Conservation (phyloP, 306 rosid genomes). For the Cucurbita ficifolia region DNA sequence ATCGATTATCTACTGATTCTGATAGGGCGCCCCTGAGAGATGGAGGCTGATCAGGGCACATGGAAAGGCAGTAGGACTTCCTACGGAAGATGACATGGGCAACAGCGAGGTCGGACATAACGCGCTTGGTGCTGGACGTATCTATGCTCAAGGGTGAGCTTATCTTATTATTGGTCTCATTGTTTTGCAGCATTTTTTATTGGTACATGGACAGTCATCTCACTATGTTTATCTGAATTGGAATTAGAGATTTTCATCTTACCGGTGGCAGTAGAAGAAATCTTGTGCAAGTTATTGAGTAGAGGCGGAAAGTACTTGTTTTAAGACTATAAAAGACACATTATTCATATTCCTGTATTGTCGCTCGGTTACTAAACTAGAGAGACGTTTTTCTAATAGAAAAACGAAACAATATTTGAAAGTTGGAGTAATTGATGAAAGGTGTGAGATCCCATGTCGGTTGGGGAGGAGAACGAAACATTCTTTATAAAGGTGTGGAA, state of each 20-base stretch:
- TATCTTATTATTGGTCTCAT: background rate
- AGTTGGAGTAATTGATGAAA: background rate
- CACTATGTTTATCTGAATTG: background rate
- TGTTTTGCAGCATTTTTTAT: background rate
- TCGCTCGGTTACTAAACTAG: too few species aligned
- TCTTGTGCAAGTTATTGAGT: background rate
- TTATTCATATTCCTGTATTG: background rate
- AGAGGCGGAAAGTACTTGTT: background rate
- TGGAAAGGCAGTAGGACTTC: conserved; percentile 88
- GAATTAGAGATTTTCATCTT: background rate
- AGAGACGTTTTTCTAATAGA: background rate
- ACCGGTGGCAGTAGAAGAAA: background rate
- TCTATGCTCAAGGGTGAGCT: conserved; percentile 82
- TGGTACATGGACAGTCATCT: background rate
- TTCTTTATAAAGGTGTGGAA: too few species aligned
- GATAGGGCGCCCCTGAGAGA: conserved; percentile 66
- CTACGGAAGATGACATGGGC: conserved; percentile 97
- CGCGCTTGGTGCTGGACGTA: conserved; percentile 98
- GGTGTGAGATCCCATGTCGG: too few species aligned
- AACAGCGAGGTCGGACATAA: conserved; percentile 99
- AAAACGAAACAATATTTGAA: background rate
- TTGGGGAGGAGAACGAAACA: too few species aligned
- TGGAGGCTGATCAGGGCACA: conserved; percentile 96
- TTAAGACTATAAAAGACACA: background rate
- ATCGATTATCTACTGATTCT: background rate